A percentile compares a stretch with the other conserved stretches of the same genome.
These are phyloP conservation scores for Euphorbia peplus DNA, from an alignment of 345 rosid genomes.

Conservation along the genomic window DNA sequence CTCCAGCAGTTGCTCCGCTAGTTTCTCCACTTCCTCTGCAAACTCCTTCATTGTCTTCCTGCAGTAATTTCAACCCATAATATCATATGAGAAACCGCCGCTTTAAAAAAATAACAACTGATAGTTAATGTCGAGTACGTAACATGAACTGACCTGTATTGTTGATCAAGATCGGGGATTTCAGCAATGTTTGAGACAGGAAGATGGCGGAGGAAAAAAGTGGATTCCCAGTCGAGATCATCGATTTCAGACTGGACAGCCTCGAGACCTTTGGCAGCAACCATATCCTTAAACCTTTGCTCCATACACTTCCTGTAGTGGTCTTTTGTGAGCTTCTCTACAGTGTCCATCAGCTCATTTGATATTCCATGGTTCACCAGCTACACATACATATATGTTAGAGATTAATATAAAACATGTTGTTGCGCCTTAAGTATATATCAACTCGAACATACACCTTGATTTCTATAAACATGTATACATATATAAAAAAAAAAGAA, in stretches of 20 bases:
- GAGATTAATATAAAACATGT: no score
- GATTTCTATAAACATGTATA: no score
- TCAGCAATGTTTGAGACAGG: constrained; percentile 61
- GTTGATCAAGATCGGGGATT: constrained; percentile 68
- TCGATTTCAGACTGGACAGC: constrained; percentile 55
- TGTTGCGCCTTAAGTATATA: no score
- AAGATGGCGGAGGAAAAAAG: constrained; percentile 71
- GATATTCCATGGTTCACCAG: constrained; percentile 77
- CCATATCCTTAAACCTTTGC: constrained; percentile 72
- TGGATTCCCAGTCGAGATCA: constrained; percentile 92
- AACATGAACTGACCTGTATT: no score
- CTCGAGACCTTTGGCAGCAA: constrained; percentile 60
- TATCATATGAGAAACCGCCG: no score
- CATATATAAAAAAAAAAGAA: no score
- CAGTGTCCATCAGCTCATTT: constrained; percentile 57
- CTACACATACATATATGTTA: no score
- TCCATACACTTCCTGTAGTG: constrained; percentile 86
- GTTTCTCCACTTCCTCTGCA: constrained; percentile 60
- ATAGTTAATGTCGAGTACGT: no score
- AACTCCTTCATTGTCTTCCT: constrained; percentile 76
- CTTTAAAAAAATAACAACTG: no score
- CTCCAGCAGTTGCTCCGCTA: constrained; percentile 76
- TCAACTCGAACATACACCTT: no score
- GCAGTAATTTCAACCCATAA: no score
- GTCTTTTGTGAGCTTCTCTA: constrained; percentile 69